Evolutionary conservation across 1,284 basidiomycete genomes (phyloP).

Genomic region (Boletus subluridellus): DNA sequence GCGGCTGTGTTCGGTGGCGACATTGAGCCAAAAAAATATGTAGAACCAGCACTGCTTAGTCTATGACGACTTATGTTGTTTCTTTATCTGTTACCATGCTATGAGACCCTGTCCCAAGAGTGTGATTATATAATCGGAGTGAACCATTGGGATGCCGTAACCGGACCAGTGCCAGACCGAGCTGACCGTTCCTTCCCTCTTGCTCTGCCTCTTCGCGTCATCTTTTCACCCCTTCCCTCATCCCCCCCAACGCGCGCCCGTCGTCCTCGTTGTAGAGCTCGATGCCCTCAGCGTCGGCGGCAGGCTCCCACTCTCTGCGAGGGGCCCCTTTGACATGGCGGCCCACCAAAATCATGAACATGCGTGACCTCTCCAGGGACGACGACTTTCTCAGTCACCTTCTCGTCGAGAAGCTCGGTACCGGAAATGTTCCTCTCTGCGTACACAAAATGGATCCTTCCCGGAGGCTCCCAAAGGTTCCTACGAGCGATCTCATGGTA

Average conservation of each 20-base stretch:
- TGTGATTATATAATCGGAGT: slow-evolving; percentile 29
- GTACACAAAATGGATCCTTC: slow-evolving; percentile 84
- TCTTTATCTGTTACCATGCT: slow-evolving; percentile 11
- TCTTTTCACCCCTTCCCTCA: slow-evolving; percentile 21
- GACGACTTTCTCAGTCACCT: slow-evolving; percentile 84
- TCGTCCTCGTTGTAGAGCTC: slow-evolving; percentile 27
- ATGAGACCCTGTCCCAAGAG: slow-evolving; percentile 10
- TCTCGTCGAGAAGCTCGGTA: slow-evolving; percentile 79
- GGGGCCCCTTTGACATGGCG: slow-evolving; percentile 53
- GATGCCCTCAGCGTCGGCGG: slow-evolving; percentile 41
- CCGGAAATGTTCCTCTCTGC: slow-evolving; percentile 66
- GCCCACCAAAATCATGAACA: slow-evolving; percentile 81
- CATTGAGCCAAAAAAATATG: slow-evolving; percentile 3
- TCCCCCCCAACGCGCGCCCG: slow-evolving; percentile 19
- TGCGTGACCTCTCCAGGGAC: slow-evolving; percentile 79
- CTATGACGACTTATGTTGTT: slow-evolving; percentile 11
- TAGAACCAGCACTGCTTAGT: slow-evolving; percentile 6
- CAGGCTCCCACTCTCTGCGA: slow-evolving; percentile 31
- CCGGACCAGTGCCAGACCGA: slow-evolving; percentile 26
- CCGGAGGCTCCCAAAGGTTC: slow-evolving; percentile 68
- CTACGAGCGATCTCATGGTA: slow-evolving; percentile 58
- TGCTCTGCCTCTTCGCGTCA: slow-evolving; percentile 35
- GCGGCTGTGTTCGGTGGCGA: neutral
- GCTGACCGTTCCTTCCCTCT: slow-evolving; percentile 22
- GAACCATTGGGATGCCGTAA: slow-evolving; percentile 27